phyloP scores from a whole-genome alignment of 371 early-diverging fungal species.

The Enterospora canceri region DNA sequence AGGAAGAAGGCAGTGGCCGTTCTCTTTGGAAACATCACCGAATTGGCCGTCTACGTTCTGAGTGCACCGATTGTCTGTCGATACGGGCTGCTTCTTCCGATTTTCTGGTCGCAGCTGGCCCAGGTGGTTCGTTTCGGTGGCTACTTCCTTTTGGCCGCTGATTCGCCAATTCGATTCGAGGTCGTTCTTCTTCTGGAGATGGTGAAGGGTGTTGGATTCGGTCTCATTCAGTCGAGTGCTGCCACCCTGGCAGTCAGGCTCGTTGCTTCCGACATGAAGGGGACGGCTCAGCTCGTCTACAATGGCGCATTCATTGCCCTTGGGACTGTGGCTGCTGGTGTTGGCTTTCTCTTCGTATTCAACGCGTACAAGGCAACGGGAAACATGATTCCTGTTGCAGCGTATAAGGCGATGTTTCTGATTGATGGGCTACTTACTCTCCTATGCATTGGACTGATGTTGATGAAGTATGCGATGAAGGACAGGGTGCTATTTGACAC shows the following conservation, averaged over 20 bases:
- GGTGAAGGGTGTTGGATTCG: slow-evolving; percentile 57
- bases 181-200: slow-evolving; percentile 50
- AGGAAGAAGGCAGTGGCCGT: slow-evolving; percentile 42
- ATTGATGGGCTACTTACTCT: slow-evolving; percentile 38
- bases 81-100: slow-evolving; percentile 54
- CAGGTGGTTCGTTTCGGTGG: slow-evolving; percentile 47
- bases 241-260: slow-evolving; percentile 53
- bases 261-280: slow-evolving; percentile 51
- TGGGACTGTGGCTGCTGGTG: slow-evolving; percentile 49
- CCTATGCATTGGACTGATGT: slow-evolving; percentile 34
- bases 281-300: slow-evolving; percentile 56
- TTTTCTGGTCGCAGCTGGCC: slow-evolving; percentile 52
- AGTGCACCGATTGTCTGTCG: slow-evolving; percentile 20
- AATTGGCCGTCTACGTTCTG: slow-evolving; percentile 51
- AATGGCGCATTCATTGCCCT: slow-evolving; percentile 54
- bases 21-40: slow-evolving; percentile 54
- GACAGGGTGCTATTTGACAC: slow-evolving; percentile 39
- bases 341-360: slow-evolving; percentile 33
- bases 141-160: slow-evolving; percentile 36
- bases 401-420: slow-evolving; percentile 34
- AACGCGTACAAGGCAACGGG: neutral
- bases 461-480: slow-evolving; percentile 46
- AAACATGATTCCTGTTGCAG: neutral
- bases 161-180: slow-evolving; percentile 34
- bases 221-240: slow-evolving; percentile 53